Conservation (phyloP, 306 rosid genomes). For the Castanea mollissima region DNA sequence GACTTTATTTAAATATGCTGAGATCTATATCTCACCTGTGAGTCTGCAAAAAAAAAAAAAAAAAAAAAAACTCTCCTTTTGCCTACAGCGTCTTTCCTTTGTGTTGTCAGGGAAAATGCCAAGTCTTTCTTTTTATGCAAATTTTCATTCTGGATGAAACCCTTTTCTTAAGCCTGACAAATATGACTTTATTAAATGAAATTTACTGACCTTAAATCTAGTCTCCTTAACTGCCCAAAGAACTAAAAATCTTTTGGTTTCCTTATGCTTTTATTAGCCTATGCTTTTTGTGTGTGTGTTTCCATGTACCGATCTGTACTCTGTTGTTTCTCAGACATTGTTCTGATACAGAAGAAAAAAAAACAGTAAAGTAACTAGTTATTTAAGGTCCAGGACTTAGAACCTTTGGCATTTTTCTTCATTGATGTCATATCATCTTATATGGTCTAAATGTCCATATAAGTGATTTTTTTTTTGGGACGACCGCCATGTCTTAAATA, state of each 20-base stretch:
- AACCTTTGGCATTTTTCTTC: not conserved
- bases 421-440: not conserved
- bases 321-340: not conserved
- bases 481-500: not conserved
- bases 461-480: not conserved
- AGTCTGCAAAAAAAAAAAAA: not conserved
- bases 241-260: not conserved
- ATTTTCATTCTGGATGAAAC: not conserved
- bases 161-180: not conserved
- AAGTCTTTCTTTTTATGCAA: not conserved
- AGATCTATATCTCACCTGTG: not conserved
- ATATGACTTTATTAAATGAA: not conserved
- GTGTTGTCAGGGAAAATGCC: not conserved
- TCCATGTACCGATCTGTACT: not conserved
- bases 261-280: not conserved
- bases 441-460: not conserved
- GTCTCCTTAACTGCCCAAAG: not conserved
- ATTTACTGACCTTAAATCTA: not conserved
- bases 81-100: not conserved
- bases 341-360: not conserved
- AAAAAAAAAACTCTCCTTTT: not conserved
- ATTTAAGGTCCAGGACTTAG: not conserved
- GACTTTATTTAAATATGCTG: not conserved
- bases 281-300: not conserved
- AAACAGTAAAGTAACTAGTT: not conserved